phyloP scores from a whole-genome alignment of 2,329 filamentous ascomycete species.

The Botryosphaeria agaves region DNA sequence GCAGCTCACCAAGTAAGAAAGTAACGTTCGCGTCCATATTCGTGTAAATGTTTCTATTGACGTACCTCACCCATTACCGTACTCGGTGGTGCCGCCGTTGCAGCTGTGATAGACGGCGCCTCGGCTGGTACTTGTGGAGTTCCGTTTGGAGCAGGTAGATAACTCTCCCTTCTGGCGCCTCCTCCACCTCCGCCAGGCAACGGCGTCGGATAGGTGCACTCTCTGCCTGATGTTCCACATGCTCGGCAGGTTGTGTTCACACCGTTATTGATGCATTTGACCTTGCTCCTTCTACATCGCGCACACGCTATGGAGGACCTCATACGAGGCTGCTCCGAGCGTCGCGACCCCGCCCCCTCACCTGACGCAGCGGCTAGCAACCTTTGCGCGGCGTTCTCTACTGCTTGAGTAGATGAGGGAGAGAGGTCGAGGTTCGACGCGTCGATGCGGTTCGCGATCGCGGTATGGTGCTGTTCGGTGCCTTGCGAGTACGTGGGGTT shows the following conservation, averaged over 20 bases:
- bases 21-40: not conserved
- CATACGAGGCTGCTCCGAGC: slow-evolving; percentile 27
- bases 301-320: slow-evolving; percentile 66
- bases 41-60: too few relatives aligned
- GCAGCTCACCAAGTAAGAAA: not conserved
- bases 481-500: not conserved
- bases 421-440: not conserved
- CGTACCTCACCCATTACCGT: too few relatives aligned
- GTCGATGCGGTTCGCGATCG: not conserved
- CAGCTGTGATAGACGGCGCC: not conserved
- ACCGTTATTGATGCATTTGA: slow-evolving; percentile 71
- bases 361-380: not conserved
- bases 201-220: slow-evolving; percentile 53
- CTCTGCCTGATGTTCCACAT: slow-evolving; percentile 52
- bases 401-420: not conserved
- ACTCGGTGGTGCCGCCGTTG: too few relatives aligned
- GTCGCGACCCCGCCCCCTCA: not conserved
- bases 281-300: slow-evolving; percentile 62
- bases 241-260: slow-evolving; percentile 54
- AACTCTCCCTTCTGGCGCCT: slow-evolving; percentile 11
- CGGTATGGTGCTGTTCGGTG: not conserved
- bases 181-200: slow-evolving; percentile 19
- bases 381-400: not conserved
- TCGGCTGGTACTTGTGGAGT: not conserved
- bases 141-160: not conserved